Percentiles rank a stretch among this genome's conserved stretches.
phyloP scores from a whole-genome alignment of 1,284 basidiomycete species.

The Sanghuangporus sanghuang region DNA sequence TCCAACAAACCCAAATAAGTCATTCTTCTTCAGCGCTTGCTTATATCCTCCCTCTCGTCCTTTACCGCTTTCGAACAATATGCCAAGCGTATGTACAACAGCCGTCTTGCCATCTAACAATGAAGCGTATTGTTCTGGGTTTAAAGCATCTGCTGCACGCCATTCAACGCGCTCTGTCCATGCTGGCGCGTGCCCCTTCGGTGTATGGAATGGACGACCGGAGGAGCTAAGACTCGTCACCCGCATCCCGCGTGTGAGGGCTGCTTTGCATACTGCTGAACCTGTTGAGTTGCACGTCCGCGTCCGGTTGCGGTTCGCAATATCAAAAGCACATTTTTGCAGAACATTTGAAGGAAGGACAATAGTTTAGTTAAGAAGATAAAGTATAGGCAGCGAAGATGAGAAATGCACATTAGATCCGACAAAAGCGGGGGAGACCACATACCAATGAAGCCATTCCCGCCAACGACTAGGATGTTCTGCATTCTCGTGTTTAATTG shows the following conservation, averaged over 20 bases:
- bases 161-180: slow-evolving; percentile 85
- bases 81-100: slow-evolving; percentile 94
- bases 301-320: neutral
- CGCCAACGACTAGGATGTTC: slow-evolving; percentile 84
- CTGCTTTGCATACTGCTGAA: slow-evolving; percentile 86
- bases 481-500: slow-evolving; percentile 31
- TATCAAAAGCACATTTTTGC: neutral
- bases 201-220: slow-evolving; percentile 79
- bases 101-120: slow-evolving; percentile 65
- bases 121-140: slow-evolving; percentile 68
- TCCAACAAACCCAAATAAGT: slow-evolving; percentile 50
- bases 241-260: slow-evolving; percentile 76
- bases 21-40: slow-evolving; percentile 51
- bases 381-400: neutral
- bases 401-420: neutral
- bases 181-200: slow-evolving; percentile 83
- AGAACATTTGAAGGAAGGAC: neutral
- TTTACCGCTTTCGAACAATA: slow-evolving; percentile 60
- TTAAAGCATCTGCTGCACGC: slow-evolving; percentile 74
- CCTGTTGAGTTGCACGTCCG: slow-evolving; percentile 42
- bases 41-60: slow-evolving; percentile 69
- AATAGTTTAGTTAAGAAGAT: neutral
- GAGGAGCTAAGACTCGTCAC: slow-evolving; percentile 90
- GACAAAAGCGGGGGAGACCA: neutral
- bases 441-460: slow-evolving; percentile 90